Base-by-base conservation (phyloP, 257 asterid species). In the Solanum etuberosum region DNA sequence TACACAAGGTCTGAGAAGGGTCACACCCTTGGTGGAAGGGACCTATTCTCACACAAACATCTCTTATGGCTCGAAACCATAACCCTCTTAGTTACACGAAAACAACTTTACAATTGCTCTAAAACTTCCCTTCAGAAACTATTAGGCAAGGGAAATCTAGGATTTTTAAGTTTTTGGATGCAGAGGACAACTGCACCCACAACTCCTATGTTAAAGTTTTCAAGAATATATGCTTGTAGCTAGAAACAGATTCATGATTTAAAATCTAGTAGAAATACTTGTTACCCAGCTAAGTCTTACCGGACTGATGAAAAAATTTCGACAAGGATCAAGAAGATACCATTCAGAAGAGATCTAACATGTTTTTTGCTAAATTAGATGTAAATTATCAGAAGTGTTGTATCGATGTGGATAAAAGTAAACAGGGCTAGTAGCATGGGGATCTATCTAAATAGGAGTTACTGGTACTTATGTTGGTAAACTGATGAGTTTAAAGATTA, bases 361-460 rank as follows among this genome's bases (percentile, higher is more conserved):
- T 35, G 87, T 57, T 81, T 89, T 42, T 88, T 85, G 85, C 85
- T 48, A 89, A 92, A 85, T 89, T 91, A 6, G 95, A 92, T 87
- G 88, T 83, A 48, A 96, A 93, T 51, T 92, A 93, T 88, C 89
- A 88, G 83, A 92, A 93, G 89, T 93, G 93, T 88, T 88, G 91
- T 94, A 51, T 72, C 93, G 14, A 89, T 94, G 96, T 90, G 94
- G 98, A 90, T 73, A 92, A 90, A 91, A 90, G 93, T 87, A 83
- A 91, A 32, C 89, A 90, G 91, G 95, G 94, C 78, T 73, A 95
- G 65, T 93, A 93, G 93, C 90, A 93, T 65, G 93, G 95, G 23
- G 94, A 94, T 87, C 88, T 93, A 65, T 89, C 91, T 21, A 13
- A 87, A 42, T 90, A 87, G 83, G 83, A 65, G 40, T 46, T 42